These are phyloP conservation scores for Lycium barbarum DNA, from an alignment of 257 asterid genomes.

Conservation along the genomic window DNA sequence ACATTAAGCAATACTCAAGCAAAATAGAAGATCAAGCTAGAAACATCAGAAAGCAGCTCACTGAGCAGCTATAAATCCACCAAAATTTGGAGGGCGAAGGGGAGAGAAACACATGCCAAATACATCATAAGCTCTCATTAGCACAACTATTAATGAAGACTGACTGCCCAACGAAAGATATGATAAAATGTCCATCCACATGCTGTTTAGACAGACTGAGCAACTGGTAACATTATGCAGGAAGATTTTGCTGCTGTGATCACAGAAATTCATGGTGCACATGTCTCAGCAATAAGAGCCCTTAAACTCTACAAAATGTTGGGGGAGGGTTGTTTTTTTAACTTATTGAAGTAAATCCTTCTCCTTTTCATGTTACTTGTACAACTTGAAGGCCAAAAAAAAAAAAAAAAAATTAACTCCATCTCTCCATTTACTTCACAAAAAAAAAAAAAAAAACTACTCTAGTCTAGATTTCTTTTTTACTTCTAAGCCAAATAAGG, in stretches of 20 bases:
- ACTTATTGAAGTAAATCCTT: not conserved
- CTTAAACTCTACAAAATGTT: not conserved
- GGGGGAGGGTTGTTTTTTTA: not conserved
- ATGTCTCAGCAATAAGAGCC: not conserved
- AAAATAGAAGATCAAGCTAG: constrained; percentile 26
- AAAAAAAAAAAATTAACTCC: not conserved
- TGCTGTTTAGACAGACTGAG: not conserved
- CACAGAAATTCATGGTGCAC: not conserved
- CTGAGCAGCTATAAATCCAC: constrained; percentile 1
- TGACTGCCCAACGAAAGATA: not conserved
- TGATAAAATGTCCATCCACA: constrained; percentile 18
- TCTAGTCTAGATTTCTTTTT: not conserved
- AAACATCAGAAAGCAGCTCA: constrained; percentile 15
- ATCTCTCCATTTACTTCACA: constrained; percentile 3
- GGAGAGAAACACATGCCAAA: not conserved
- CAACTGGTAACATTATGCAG: constrained; percentile 8
- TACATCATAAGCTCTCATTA: not conserved
- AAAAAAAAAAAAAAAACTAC: not conserved
- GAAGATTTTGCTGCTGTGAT: not conserved
- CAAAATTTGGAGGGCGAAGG: not conserved
- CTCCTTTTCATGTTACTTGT: not conserved
- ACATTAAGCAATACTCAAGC: not conserved
- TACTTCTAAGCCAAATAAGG: not conserved
- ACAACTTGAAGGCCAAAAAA: not conserved
- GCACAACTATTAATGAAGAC: constrained; percentile 10